Base-by-base conservation (phyloP, 106 monocot species). In the Ottelia alismoides region DNA sequence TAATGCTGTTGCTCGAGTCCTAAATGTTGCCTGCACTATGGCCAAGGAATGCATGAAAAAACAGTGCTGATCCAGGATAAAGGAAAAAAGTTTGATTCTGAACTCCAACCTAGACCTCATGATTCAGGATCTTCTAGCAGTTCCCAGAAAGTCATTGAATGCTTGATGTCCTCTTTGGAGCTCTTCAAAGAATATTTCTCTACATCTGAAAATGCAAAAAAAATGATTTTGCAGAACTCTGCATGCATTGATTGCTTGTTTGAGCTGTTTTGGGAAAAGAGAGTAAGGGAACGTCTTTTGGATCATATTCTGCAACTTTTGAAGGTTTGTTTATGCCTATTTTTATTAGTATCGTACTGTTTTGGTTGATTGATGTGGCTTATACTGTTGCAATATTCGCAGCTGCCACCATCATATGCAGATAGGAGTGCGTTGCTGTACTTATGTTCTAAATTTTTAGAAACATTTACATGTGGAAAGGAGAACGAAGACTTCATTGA, bases 211-310 rank as follows among this genome's bases (percentile, higher is more conserved):
- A 69, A 90, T 67, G 74, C 72, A 51, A 77, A 47, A 66, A 56
- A 49, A 63, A 52, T 72, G 60, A 56, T 96, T 70, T 65, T 90
- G 67, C 78, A 82, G 22, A 79, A 77, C 56, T 11, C 74, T 11
- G 66, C 50, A 32, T 98, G 98, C 65, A 62, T 90, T 54, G 90
- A 98, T 59, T 85, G 72, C 68, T 85, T 98, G 61, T 98, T 90
- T 71, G 77, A 83, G 44, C 58, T 98, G 30, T 86, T 90, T 64
- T 90, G 85, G 85, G 98, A 82, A 66, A 85, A 90, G 66, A 55
- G 49, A 59, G 55, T 90, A 23, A 63, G 70, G 51, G 75, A 65
- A 40, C 27, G 35, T 58, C 65, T 90, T 10, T 58, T 98, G 65
- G 85, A 70, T 29, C 82, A 90, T 69, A 79, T 98, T 58, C 60